Evolutionary conservation across 140 eudicot species (phyloP), one percentile per base, ranked within the genome.

Genomic region (Anethum foeniculum): DNA sequence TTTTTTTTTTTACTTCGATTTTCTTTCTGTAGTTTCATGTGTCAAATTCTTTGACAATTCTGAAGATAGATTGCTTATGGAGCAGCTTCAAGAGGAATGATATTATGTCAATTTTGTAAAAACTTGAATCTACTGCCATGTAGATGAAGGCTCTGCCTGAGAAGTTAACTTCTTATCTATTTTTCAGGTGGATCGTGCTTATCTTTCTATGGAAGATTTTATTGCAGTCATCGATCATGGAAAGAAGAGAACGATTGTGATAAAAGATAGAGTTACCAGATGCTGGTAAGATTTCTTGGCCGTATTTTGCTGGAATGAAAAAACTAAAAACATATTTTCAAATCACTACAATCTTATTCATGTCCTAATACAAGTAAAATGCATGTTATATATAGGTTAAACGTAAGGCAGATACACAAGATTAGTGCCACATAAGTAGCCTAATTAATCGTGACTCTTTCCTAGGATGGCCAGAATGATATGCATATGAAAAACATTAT

Each of bases 191-290:
- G 97, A 92, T 71, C 97, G 99, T 30, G 97, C 90, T 67, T 95
- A 92, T 84, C 89, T 92, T 71, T 82, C 92, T 80, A 88, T 93
- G 28, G 93, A 95, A 0, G 83, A 74, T 79, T 93, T 92, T 30
- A 71, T 95, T 78, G 97, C 97, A 27, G 97, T 95, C 44, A 90
- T 95, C 72, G 99, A 95, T 85, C 99, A 95, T 77, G 97, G 89
- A 83, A 92, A 7, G 1, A 44, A 44, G 7, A 7, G 12, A 78
- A 95, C 97, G 1, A 88, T 84, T 58, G 92, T 92, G 23, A 81
- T 95, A 79, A 95, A 92, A 85, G 96, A 90, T n/a, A 80, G 97
- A 97, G 64, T 90, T 95, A n/a, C 99, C 96, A 0, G 99, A 95
- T 87, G 87, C 86, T 43, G 97, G 99, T 95, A 90, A 83, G 91